phyloP scores from a whole-genome alignment of 352 stramenopile species.

The Paralagenidium karlingii region DNA sequence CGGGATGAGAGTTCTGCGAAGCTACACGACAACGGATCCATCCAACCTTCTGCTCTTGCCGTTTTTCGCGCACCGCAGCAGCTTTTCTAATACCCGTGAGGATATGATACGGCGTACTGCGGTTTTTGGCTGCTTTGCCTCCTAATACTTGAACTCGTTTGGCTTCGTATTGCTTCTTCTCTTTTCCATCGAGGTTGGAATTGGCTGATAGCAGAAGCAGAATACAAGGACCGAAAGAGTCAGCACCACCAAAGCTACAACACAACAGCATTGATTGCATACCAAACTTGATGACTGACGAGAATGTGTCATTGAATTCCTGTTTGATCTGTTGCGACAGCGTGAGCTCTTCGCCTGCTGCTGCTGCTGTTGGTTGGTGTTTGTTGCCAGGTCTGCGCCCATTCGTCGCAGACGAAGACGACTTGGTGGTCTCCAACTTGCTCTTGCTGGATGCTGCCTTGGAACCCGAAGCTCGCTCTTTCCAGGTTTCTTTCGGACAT shows the following conservation, averaged over 20 bases:
- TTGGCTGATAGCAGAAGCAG: slow-evolving; percentile 13
- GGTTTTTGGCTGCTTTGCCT: slow-evolving; percentile 38
- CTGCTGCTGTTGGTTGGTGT: slow-evolving; percentile 1
- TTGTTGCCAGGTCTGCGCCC: slow-evolving; percentile 3
- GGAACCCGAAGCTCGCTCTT: slow-evolving; percentile 11
- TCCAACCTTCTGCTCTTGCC: slow-evolving; percentile 44
- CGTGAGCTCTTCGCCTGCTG: slow-evolving; percentile 17
- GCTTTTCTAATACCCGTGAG: slow-evolving; percentile 64
- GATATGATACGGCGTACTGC: slow-evolving; percentile 57
- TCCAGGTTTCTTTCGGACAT: slow-evolving; percentile 64
- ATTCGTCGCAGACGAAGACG: background rate
- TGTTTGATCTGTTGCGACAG: slow-evolving; percentile 56
- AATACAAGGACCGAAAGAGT: background rate
- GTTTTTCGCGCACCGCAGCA: slow-evolving; percentile 26
- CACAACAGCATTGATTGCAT: background rate
- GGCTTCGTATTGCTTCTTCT: slow-evolving; percentile 62
- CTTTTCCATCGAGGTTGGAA: slow-evolving; percentile 54
- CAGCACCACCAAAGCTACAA: slow-evolving; percentile 1
- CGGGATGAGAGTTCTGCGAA: background rate
- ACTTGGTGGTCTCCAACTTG: background rate
- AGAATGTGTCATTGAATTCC: slow-evolving; percentile 62
- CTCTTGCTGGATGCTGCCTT: background rate
- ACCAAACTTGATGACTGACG: slow-evolving; percentile 67
- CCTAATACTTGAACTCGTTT: slow-evolving; percentile 61
- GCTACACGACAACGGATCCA: background rate